Evolutionary conservation across 2,329 filamentous ascomycete genomes (phyloP), one percentile per base, ranked within the genome.

Genomic region (Colletotrichum orbiculare): DNA sequence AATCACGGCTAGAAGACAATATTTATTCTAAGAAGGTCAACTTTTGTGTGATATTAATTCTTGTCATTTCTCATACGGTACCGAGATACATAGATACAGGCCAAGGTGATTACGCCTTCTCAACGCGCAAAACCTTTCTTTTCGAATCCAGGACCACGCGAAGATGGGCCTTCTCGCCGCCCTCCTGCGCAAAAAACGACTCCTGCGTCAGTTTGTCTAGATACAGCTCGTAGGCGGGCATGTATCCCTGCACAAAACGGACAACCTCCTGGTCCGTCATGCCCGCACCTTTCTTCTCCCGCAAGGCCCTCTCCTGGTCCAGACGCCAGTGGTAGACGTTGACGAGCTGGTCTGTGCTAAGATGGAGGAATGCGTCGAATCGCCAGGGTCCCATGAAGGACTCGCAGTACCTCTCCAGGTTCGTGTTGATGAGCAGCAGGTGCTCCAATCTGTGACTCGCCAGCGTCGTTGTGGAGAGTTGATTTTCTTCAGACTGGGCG

Each of bases 271-370:
- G 59, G 17, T 66, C 63, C 42, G 59, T 54, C 63, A 66, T 66
- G 1, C 63, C 63, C 43, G 59, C 48, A 39, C 63, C 59, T 55
- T 66, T 66, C 59, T 60, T 57, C 43, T 63, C 52, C 59, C 58
- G 54, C 11, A 66, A 10, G n/a, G 63, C 63, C 12, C 47, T 56
- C 34, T 66, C 63, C 42, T 66, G 63, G 5, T 54, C 63, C n/a
- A 66, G 37, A 10, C 63, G 59, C 63, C 63, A 66, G 33, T 63
- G 43, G 25, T 66, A 66, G 17, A 66, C 63, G 46, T 66, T 66
- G 46, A 43, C 46, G 25, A 66, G 4, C 4, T 63, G 39, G 17
- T 57, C 58, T 13, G 63, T 66, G 47, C 59, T 57, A 17, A 66
- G 59, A 48, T 63, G 59, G 12, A 66, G 45, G 43, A 66, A 63